Evolutionary conservation across 495 filamentous ascomycete species (phyloP), one percentile per base, ranked within the genome.

Genomic region (Penicillium bovifimosum): DNA sequence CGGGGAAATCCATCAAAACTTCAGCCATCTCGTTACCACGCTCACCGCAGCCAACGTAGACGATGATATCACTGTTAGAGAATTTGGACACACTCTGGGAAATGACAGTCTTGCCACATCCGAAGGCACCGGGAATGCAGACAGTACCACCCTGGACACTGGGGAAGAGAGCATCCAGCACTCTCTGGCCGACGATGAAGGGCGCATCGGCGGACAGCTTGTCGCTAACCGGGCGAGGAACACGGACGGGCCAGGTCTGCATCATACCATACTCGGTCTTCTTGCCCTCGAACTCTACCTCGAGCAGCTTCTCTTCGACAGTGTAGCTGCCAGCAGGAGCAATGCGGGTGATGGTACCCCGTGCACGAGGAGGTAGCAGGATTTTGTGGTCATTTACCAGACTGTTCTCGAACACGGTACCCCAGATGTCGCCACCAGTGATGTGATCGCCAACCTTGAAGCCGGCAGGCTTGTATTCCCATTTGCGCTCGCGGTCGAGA

Each of bases 21-120:
- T 99, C 93, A 56, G 93, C 93, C 93, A 99, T 99, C 73, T 97
- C 93, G 66, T 97, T 99, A 60, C 93, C 93, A 54, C 93, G 90
- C 78, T 99, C 93, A 62, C 93, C 93, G 65, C 95, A 96, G 40
- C 93, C 93, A 56, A 99, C 93, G 70, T 99, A 97, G 60, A 99
- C 87, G 58, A 99, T 97, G 65, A 96, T 90, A 71, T 99, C 95
- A 67, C 87, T 91, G 82, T 99, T 99, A 52, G 93, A 99, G 78
- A 96, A 99, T 71, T 99, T 99, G 67, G 93, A 97, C 53, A 99
- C 86, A 53, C 86, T 90, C 76, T 99, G 95, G 59, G 86, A 90
- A 74, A 99, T 99, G 70, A 99, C 93, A 54, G 93, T 99, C 83
- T 99, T 99, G 60, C 93, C 93, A 67, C 95, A 99, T 57, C 93